Conservation (phyloP, 163 green algal genomes). For the Picocystis sp. region DNA sequence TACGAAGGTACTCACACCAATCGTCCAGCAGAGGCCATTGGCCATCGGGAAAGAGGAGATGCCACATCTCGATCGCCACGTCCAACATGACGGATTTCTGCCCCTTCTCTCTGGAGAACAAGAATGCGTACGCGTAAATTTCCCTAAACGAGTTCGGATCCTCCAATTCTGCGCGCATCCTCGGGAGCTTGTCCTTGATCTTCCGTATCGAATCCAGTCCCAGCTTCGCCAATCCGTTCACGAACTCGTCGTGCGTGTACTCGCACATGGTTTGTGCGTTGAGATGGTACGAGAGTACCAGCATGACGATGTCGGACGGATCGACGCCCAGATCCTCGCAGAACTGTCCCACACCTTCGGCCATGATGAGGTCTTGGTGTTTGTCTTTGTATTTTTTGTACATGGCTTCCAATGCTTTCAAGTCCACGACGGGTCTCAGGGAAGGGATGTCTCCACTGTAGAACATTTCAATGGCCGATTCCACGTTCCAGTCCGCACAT, state of each 20-base stretch:
- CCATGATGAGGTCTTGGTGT: constrained; percentile 34
- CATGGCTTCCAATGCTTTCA: constrained; percentile 20
- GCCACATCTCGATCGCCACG: constrained; percentile 66
- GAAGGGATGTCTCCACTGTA: constrained; percentile 20
- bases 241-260: constrained; percentile 57
- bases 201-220: constrained; percentile 50
- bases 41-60: constrained; percentile 37
- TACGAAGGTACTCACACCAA: constrained; percentile 68
- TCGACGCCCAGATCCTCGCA: constrained; percentile 47
- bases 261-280: constrained; percentile 69
- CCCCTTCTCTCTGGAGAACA: constrained; percentile 54
- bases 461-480: constrained; percentile 42
- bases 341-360: constrained; percentile 43
- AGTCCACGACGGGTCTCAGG: constrained; percentile 13
- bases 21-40: constrained; percentile 56
- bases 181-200: constrained; percentile 45
- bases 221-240: constrained; percentile 50
- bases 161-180: constrained; percentile 44
- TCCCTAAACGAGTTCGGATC: constrained; percentile 51
- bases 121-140: constrained; percentile 81
- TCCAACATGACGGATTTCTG: constrained; percentile 84
- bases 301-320: constrained; percentile 33
- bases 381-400: constrained; percentile 35
- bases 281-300: constrained; percentile 64
- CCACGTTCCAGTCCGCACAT: constrained; percentile 25